These are phyloP conservation scores for Talaromyces wortmannii DNA, from an alignment of 495 filamentous ascomycete species.

Conservation along the genomic window DNA sequence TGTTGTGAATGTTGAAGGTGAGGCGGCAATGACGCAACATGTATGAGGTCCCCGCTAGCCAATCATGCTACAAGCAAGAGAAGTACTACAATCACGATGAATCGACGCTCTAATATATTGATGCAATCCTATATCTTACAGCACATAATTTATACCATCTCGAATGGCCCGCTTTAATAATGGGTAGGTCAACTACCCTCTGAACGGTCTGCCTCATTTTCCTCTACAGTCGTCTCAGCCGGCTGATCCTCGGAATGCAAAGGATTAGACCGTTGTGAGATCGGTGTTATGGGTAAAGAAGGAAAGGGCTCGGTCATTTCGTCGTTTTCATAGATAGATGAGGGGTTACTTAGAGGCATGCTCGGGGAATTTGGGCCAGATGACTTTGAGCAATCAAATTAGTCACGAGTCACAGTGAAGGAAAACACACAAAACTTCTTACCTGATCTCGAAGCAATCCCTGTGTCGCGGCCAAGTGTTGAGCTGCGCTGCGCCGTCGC, in stretches of 20 bases:
- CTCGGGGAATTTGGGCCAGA: background rate
- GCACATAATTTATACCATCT: no score
- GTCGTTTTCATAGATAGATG: constrained; percentile 3
- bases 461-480: constrained; percentile 59
- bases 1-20: background rate
- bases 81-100: background rate
- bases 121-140: background rate
- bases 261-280: constrained; percentile 1
- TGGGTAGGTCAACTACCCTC: no score
- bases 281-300: constrained; percentile 1
- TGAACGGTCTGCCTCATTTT: background rate
- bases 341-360: background rate
- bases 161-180: no score
- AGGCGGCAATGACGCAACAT: background rate
- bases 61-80: background rate
- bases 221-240: background rate
- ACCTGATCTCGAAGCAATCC: constrained; percentile 45
- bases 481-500: constrained; percentile 64
- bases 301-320: constrained; percentile 2
- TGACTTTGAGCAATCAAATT: no score
- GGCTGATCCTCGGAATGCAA: background rate
- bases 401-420: no score
- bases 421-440: background rate
- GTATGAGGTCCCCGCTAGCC: background rate
- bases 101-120: no score